Base-by-base conservation (phyloP, 2,329 filamentous ascomycete genomes). In the Alternaria arbusti region DNA sequence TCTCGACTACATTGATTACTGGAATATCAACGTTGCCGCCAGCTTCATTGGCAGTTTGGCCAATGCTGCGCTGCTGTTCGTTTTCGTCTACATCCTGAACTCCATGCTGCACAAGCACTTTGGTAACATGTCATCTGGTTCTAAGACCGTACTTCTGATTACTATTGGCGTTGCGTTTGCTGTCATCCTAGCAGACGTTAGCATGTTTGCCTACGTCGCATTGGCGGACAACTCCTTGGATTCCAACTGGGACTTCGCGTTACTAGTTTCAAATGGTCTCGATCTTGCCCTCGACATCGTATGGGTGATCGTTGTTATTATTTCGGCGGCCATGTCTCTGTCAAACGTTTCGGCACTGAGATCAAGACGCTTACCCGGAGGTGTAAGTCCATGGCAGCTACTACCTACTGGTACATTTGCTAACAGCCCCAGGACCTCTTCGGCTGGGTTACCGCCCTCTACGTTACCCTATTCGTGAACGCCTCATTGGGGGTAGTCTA, bases 61-160 rank as follows among this genome's bases (percentile, higher is more conserved):
- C 44, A 45, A 60, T n/a, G 74, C 64, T 57, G 46, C 71, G 57
- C 55, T 79, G 2, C 68, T 78, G 1, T 65, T 74, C 8, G 60
- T 74, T 3, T 66, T 72, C 6, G 51, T 75, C 28, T 76, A 64
- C 54, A 54, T 50, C 9, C 58, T 79, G 54, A 78, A 78, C 67
- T 63, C 25, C 11, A 54, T 70, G 60, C 70, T 79, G 2, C 68
- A 67, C 40, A 36, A 69, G 44, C 69, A 64, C 32, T 63, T 74
- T 15, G 65, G 66, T 5, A 32, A 11, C 8, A 22, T 30, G 20
- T 51, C 49, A 17, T 62, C 67, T 46, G 52, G 40, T 4, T 49
- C 70, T 45, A 74, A 69, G 12, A 40, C 66, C 9, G 20, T 70
- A 7, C 61, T 52, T 10, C 36, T 68, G 5, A 54, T 55, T 20